These are phyloP conservation scores for Hypoxylon sp. DNA, from an alignment of 2,329 filamentous ascomycete genomes.

Conservation along the genomic window DNA sequence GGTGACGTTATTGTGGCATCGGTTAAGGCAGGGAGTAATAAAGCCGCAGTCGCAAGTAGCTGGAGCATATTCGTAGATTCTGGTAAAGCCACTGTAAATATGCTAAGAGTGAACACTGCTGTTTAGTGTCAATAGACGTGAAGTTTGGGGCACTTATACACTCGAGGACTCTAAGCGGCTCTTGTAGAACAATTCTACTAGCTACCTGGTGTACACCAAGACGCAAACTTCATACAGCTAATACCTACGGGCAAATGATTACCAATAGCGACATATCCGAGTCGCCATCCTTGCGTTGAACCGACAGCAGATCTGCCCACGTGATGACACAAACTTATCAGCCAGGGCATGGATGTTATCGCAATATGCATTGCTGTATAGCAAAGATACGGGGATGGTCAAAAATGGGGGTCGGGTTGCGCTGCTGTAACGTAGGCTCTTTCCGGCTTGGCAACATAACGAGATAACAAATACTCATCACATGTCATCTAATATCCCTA, in stretches of 20 bases:
- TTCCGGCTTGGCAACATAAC: slow-evolving; percentile 23
- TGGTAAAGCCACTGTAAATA: not conserved
- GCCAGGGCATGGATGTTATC: not conserved
- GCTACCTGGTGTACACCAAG: not conserved
- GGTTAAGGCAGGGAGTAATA: not conserved
- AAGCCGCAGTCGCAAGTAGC: not conserved
- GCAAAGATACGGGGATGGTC: not conserved
- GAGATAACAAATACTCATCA: slow-evolving; percentile 4
- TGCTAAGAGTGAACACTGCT: not conserved
- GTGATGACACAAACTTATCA: not conserved
- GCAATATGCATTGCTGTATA: not conserved
- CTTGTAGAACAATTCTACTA: not conserved
- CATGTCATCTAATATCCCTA: no score
- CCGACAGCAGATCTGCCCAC: not conserved
- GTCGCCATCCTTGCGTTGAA: not conserved
- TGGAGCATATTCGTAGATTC: slow-evolving; percentile 16
- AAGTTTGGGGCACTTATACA: slow-evolving; percentile 5
- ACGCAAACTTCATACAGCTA: not conserved
- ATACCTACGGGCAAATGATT: not conserved
- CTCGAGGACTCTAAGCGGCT: not conserved
- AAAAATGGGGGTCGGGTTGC: slow-evolving; percentile 1
- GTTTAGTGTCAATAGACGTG: not conserved
- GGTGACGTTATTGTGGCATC: slow-evolving; percentile 19
- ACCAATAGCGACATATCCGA: slow-evolving; percentile 3
- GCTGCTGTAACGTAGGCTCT: slow-evolving; percentile 12